Base-by-base conservation (phyloP, 1,284 basidiomycete species). In the Naganishia cerealis region DNA sequence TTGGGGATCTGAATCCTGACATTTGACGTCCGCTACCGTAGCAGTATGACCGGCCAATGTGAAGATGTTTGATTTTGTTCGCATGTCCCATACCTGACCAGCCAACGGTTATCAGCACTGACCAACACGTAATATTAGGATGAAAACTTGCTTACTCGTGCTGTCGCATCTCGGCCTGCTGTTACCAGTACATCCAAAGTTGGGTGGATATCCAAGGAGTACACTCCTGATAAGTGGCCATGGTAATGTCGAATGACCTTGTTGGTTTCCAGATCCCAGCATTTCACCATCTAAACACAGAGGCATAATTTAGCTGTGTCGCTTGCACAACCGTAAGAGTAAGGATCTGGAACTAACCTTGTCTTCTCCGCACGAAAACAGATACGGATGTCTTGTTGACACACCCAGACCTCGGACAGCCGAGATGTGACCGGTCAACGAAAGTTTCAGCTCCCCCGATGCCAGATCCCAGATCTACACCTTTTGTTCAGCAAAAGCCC, bases 221-320 rank as follows among this genome's bases (percentile, higher is more conserved):
- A 99, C 26, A 99, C 94, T 59, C 96, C 95, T 1, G 94, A 97
- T 43, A 96, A 86, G 80, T 99, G 95, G 1, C 95, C 95, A 77
- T 97, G 94, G 79, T 99, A 99, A 79, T 98, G 94, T 50, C 95
- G 86, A 71, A 99, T 98, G 71, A 99, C 95, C 80, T 97, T 97
- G 85, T 99, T 99, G 24, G 91, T 90, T 81, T 99, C 96, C 65
- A 99, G 82, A 77, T 99, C 95, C 96, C 96, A 99, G 76, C 96
- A 99, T 83, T 98, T 99, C 55, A 99, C 94, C 92, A 96, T 96
- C 91, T 93, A 76, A 18, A 65, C 18, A 16, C 8, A 3, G 39
- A 67, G 56, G 71, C 65, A 66, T 29, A 7, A 36, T 7, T 48
- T 40, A 24, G 29, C 24, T 39, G 24, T 15, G 10, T 33, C 26